Conservation (phyloP, 2,329 filamentous ascomycete species). For the Aspergillus alliaceus region DNA sequence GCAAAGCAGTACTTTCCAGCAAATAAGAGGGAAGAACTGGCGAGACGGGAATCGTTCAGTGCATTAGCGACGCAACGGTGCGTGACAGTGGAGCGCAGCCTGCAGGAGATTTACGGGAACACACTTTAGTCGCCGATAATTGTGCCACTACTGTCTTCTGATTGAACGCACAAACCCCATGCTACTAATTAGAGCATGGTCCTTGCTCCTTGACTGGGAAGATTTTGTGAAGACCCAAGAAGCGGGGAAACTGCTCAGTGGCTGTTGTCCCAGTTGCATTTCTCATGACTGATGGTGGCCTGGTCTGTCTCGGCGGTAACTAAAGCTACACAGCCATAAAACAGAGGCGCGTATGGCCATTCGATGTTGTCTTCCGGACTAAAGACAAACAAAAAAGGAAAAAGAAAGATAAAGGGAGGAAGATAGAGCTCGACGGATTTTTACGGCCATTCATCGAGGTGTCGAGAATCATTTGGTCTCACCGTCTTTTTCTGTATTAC, state of each 20-base stretch:
- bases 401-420: background rate
- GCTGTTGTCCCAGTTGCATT: background rate
- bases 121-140: constrained; percentile 19
- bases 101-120: constrained; percentile 22
- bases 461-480: background rate
- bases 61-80: constrained; percentile 14
- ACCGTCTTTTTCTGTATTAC: constrained; percentile 10
- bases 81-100: constrained; percentile 19
- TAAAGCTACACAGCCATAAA: background rate
- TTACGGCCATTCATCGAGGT: background rate
- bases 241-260: constrained; percentile 3
- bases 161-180: constrained; percentile 12
- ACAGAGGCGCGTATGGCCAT: background rate
- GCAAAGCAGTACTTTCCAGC: background rate
- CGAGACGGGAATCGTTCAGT: constrained; percentile 9
- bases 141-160: constrained; percentile 8
- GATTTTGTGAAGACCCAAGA: constrained; percentile 12
- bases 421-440: no score
- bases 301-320: background rate
- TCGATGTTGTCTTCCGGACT: background rate
- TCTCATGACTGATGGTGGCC: background rate
- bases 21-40: constrained; percentile 9
- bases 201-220: constrained; percentile 1
- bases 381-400: background rate
- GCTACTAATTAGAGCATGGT: background rate